phyloP scores from a whole-genome alignment of 768 basidiomycete genomes.

The Lactarius evosmus region DNA sequence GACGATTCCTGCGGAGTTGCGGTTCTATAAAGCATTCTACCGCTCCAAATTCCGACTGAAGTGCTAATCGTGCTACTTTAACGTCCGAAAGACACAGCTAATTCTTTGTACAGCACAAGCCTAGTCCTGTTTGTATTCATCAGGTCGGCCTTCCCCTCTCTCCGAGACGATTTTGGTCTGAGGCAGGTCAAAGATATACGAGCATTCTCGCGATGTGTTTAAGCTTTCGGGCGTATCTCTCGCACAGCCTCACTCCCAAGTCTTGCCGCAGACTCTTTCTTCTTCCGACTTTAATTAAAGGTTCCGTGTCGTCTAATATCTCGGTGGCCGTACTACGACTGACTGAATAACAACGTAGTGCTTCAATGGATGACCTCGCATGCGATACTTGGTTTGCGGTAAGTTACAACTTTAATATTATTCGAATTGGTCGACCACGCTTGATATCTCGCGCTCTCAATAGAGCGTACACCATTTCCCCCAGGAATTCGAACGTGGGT shows the following conservation, averaged over 20 bases:
- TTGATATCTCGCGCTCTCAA: not conserved
- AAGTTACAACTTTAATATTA: slow-evolving; percentile 18
- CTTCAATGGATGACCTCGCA: slow-evolving; percentile 63
- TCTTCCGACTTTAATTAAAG: slow-evolving; percentile 58
- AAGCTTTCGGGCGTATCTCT: slow-evolving; percentile 59
- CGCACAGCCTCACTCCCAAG: slow-evolving; percentile 42
- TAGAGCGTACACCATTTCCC: slow-evolving; percentile 57
- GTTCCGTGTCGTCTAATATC: slow-evolving; percentile 35
- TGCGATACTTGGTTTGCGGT: slow-evolving; percentile 60
- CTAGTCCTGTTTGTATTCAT: slow-evolving; percentile 13
- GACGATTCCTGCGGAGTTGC: slow-evolving; percentile 21
- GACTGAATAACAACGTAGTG: slow-evolving; percentile 39
- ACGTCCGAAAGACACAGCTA: not conserved
- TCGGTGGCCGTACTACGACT: not conserved
- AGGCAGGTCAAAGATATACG: slow-evolving; percentile 34
- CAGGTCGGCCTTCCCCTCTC: slow-evolving; percentile 1
- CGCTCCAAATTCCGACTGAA: not conserved
- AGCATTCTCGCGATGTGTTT: slow-evolving; percentile 48
- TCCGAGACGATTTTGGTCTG: not conserved
- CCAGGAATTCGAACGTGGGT: slow-evolving; percentile 44
- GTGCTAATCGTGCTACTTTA: not conserved
- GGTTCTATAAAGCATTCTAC: slow-evolving; percentile 8
- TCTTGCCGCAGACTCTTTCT: slow-evolving; percentile 51
- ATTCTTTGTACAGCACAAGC: not conserved
- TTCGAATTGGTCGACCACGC: not conserved